Evolutionary conservation across 345 rosid species (phyloP), one percentile per base, ranked within the genome.

Genomic region (Crucihimalaya himalaica): DNA sequence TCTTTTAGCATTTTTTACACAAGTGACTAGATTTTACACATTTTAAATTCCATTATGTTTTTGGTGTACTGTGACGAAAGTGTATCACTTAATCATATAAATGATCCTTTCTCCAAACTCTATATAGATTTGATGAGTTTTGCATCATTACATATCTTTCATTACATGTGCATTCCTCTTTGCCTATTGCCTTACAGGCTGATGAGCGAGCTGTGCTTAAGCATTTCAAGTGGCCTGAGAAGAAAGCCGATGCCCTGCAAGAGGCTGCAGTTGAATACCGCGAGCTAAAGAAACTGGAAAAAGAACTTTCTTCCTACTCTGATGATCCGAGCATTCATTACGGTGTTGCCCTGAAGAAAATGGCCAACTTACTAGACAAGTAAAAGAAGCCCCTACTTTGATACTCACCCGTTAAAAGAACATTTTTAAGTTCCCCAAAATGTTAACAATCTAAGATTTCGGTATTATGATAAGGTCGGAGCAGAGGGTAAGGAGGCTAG

Each of bases 211-310:
- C 96, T 50, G 98, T 93, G 63, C 73, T 91, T 68, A 93, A 93
- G 88, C 94, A 93, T 79, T 93, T 93, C 79, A 86, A 88, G 68
- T 93, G 97, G 97, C 98, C 97, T 7, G 98, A 93, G 84, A 83
- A 63, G 70, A 93, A 91, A 82, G 98, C 96, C 4, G 97, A 93
- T 84, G 88, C 94, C 50, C 55, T 93, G 72, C 81, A 91, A 71
- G 98, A 91, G 79, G 97, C 96, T 62, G 88, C 98, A 14, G 81
- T 93, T 31, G 98, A 90, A 71, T 93, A 89, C 70, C 90, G 91
- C 2, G 88, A 81, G 57, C 85, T 93, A 48, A 91, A 83, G 83
- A 76, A 81, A 57, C 65, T 93, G 35, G 97, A 89, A 70, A 82
- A 20, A 23, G 91, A 91, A 79, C 85, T 90, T 58, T 83, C 87